These are phyloP conservation scores for Staphylotrichum tortipilum DNA, from an alignment of 495 filamentous ascomycete genomes.

Conservation along the genomic window DNA sequence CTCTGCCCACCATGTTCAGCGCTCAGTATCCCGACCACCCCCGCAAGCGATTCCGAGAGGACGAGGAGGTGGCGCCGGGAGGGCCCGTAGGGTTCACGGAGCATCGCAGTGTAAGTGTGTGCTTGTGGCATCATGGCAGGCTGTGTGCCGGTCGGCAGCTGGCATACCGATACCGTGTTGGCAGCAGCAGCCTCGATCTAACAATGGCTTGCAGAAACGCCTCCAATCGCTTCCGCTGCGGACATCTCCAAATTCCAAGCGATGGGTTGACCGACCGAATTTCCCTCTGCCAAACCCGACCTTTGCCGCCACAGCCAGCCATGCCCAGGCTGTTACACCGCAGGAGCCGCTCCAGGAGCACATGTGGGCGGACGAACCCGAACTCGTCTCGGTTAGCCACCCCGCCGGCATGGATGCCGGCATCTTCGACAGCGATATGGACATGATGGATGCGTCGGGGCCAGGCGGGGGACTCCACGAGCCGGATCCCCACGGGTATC, in stretches of 20 bases:
- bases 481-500: neutral
- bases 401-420: slow-evolving; percentile 14
- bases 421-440: slow-evolving; percentile 43
- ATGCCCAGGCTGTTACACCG: slow-evolving; percentile 29
- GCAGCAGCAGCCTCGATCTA: neutral
- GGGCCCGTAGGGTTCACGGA: slow-evolving; percentile 37
- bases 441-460: slow-evolving; percentile 38
- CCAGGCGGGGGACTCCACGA: slow-evolving; percentile 10
- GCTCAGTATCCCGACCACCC: slow-evolving; percentile 16
- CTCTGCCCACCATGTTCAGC: slow-evolving; percentile 10
- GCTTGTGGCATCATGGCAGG: neutral
- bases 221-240: slow-evolving; percentile 38
- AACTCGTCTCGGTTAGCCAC: slow-evolving; percentile 4
- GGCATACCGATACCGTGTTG: too few relatives aligned
- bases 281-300: slow-evolving; percentile 21
- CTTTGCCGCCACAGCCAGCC: slow-evolving; percentile 6
- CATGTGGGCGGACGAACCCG: slow-evolving; percentile 23
- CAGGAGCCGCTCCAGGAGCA: slow-evolving; percentile 18
- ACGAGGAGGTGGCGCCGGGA: slow-evolving; percentile 18
- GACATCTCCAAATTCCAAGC: slow-evolving; percentile 32
- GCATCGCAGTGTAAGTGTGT: slow-evolving; percentile 37
- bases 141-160: neutral
- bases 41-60: slow-evolving; percentile 28
- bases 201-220: slow-evolving; percentile 34
- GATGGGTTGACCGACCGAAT: slow-evolving; percentile 27